These are phyloP conservation scores for Conoideocrella luteorostrata DNA, from an alignment of 2,329 filamentous ascomycete species.

Conservation along the genomic window DNA sequence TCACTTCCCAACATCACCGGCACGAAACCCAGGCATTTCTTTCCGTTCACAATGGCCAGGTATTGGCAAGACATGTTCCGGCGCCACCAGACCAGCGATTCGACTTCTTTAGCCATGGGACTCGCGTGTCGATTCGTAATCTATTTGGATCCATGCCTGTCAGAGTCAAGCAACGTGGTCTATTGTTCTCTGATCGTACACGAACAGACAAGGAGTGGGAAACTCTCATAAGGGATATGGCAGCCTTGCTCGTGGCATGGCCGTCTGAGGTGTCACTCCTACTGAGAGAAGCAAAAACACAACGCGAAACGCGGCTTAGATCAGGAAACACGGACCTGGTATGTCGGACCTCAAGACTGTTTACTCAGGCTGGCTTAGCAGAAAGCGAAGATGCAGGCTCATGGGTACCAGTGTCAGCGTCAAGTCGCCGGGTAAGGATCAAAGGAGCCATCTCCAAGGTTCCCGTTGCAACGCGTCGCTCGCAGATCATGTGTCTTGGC, in stretches of 20 bases:
- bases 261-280: constrained; percentile 47
- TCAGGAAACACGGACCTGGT: constrained; percentile 16
- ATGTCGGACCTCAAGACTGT: constrained; percentile 36
- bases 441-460: constrained; percentile 64
- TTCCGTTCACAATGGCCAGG: constrained; percentile 61
- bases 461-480: constrained; percentile 63
- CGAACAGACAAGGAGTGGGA: constrained; percentile 59
- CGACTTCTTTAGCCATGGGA: constrained; percentile 57
- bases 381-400: constrained; percentile 41
- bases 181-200: constrained; percentile 42
- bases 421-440: constrained; percentile 54
- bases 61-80: constrained; percentile 58
- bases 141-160: constrained; percentile 90
- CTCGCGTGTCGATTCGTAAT: constrained; percentile 67
- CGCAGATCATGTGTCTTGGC: constrained; percentile 79
- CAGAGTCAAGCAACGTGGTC: constrained; percentile 70
- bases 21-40: constrained; percentile 59
- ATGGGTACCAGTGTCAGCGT: constrained; percentile 69
- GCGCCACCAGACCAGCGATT: constrained; percentile 53
- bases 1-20: constrained; percentile 63
- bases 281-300: constrained; percentile 43
- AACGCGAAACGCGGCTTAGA: constrained; percentile 32
- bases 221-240: constrained; percentile 49
- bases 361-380: constrained; percentile 61
- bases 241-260: constrained; percentile 67